Evolutionary conservation across 805 yeast species (phyloP), one percentile per base, ranked within the genome.

Genomic region (Wickerhamomyces bisporus): DNA sequence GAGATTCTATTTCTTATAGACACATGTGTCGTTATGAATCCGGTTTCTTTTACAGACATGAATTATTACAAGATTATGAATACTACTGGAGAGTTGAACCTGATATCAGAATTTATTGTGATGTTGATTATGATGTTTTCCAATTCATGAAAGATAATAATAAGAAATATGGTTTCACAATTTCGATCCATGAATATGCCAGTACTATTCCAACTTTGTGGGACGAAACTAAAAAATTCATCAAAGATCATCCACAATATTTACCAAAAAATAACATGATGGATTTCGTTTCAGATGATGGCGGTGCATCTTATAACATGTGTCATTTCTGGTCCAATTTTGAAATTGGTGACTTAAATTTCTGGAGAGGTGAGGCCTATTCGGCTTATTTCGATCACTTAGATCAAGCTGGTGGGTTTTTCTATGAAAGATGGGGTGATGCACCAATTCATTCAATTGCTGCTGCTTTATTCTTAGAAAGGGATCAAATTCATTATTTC

Each of bases 381-480:
- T 62, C 68, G 26, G 65, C 69, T 5, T 83, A 75, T 61, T 84
- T 84, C 54, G 68, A 81, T 14, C 65, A 61, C 56, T 65, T 85
- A 38, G 95, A 85, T 57, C 48, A 64, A 41, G 58, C 74, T 2
- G 94, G 94, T 47, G 95, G 94, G 1, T 85, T 85, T 61, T 85
- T 76, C 61, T 83, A 84, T 57, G 93, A 86, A 64, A 70, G 96
- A 49, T 86, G 95, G 95, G 95, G 96, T 32, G 96, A 86, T 61
- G 95, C 95, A 2, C 95, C 95, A 11, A 76, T 86, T 10, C 94
- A 85, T 61, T 77, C 94, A 1, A 73, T 86, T 38, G 93, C 85
- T 18, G 84, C 81, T 8, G 59, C 87, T 1, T 57, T 82, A 35
- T 73, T 83, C 55, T 58, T 80, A 35, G 73, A 75, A 45, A 68